Percentiles rank a stretch among this genome's conserved stretches.
Evolutionary conservation across 345 rosid genomes (phyloP).

Genomic region (Lumnitzera littorea): DNA sequence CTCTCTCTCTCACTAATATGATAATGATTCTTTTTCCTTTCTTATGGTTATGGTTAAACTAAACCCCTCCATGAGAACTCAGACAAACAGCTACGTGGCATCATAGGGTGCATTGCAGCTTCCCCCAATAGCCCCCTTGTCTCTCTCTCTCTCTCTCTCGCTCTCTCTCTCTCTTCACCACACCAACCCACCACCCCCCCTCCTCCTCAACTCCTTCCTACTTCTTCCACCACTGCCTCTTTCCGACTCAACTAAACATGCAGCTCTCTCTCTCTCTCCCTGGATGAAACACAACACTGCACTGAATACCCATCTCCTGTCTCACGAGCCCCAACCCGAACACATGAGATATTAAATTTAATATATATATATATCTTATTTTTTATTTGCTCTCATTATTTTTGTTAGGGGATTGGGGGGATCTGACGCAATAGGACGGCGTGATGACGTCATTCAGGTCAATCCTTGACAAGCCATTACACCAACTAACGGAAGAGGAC

Average conservation of each 20-base stretch:
- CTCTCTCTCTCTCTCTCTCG: conserved; percentile 7
- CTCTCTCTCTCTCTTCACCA: not conserved
- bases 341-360: not conserved
- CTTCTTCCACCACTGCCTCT: not conserved
- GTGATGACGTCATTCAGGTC: conserved; percentile 52
- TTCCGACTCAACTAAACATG: conserved; percentile 8
- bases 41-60: not conserved
- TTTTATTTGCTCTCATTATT: not conserved
- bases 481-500: conserved; percentile 86
- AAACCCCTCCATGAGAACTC: conserved; percentile 8
- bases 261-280: conserved; percentile 11
- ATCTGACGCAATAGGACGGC: conserved; percentile 26
- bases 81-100: conserved; percentile 60
- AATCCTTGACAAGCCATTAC: conserved; percentile 69
- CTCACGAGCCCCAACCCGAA: not conserved
- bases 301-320: not conserved
- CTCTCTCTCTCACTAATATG: no score
- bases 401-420: conserved; percentile 3
- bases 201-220: not conserved
- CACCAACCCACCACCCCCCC: not conserved
- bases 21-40: no score
- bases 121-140: conserved; percentile 15
- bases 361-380: no score
- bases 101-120: conserved; percentile 55
- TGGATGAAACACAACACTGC: not conserved